Evolutionary conservation across 805 yeast species (phyloP).

Genomic region (Wickerhamia fluorescens): DNA sequence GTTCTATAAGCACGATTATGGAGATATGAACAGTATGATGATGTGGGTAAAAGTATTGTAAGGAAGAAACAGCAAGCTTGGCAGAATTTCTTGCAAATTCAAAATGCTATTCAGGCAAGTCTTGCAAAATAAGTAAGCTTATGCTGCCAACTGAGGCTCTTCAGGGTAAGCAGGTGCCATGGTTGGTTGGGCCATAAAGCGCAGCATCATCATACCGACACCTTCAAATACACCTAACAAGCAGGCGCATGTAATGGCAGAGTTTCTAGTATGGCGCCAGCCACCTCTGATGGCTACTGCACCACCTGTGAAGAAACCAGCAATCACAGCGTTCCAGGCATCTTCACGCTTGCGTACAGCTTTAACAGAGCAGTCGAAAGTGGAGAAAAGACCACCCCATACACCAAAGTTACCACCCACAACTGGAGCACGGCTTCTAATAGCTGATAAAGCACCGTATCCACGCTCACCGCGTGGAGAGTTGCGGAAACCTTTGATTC

Average conservation of each 20-base stretch:
- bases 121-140: too few relatives aligned
- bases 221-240: constrained; percentile 96
- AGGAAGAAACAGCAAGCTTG: too few relatives aligned
- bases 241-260: constrained; percentile 97
- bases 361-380: constrained; percentile 92
- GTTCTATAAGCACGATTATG: too few relatives aligned
- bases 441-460: constrained; percentile 80
- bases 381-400: constrained; percentile 98
- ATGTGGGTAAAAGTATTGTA: too few relatives aligned
- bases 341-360: constrained; percentile 96
- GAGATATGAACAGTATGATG: too few relatives aligned
- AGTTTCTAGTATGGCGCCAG: constrained; percentile 91
- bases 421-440: constrained; percentile 95
- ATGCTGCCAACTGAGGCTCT: constrained; percentile 33
- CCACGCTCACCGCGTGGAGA: constrained; percentile 96
- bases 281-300: constrained; percentile 98
- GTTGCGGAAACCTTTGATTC: constrained; percentile 96
- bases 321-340: constrained; percentile 96
- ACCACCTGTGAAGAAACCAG: constrained; percentile 98
- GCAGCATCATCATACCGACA: constrained; percentile 92
- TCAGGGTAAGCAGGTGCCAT: constrained; percentile 41
- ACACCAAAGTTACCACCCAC: constrained; percentile 99
- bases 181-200: constrained; percentile 74
- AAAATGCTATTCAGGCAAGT: too few relatives aligned
- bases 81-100: too few relatives aligned